A percentile compares a stretch with the other conserved stretches of the same genome.
phyloP scores from a whole-genome alignment of 2,329 filamentous ascomycete genomes.

The Westerdykella ornata region DNA sequence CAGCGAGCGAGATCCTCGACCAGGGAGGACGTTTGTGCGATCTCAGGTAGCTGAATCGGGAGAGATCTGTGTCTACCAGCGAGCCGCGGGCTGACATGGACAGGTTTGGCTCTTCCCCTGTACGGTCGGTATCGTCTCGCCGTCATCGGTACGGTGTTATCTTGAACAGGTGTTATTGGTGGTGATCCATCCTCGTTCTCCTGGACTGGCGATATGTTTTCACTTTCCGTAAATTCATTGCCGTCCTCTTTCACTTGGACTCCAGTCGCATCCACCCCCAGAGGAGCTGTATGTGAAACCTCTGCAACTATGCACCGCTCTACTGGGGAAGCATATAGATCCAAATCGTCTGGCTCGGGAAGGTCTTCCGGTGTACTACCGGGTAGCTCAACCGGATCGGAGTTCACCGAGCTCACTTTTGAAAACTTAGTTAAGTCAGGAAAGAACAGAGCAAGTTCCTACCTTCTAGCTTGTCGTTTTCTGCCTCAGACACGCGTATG shows the following conservation, averaged over 20 bases:
- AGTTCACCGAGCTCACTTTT: slow-evolving; percentile 8
- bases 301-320: neutral
- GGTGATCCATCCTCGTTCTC: neutral
- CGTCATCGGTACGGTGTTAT: neutral
- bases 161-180: neutral
- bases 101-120: slow-evolving; percentile 7
- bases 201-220: too few species aligned
- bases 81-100: slow-evolving; percentile 12
- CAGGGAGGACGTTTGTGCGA: slow-evolving; percentile 18
- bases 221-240: too few species aligned
- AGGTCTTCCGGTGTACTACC: slow-evolving; percentile 24
- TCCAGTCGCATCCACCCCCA: too few species aligned
- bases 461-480: slow-evolving; percentile 13
- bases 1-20: slow-evolving; percentile 19
- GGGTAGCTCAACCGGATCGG: slow-evolving; percentile 20
- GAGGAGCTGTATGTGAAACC: too few species aligned
- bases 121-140: neutral
- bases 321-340: slow-evolving; percentile 6
- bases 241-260: too few species aligned
- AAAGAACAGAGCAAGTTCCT: neutral
- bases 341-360: slow-evolving; percentile 7
- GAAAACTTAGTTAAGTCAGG: neutral
- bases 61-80: slow-evolving; percentile 13
- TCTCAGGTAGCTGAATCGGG: slow-evolving; percentile 14
- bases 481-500: slow-evolving; percentile 14